phyloP scores from a whole-genome alignment of 306 rosid genomes.

The Casuarina cunninghamiana region DNA sequence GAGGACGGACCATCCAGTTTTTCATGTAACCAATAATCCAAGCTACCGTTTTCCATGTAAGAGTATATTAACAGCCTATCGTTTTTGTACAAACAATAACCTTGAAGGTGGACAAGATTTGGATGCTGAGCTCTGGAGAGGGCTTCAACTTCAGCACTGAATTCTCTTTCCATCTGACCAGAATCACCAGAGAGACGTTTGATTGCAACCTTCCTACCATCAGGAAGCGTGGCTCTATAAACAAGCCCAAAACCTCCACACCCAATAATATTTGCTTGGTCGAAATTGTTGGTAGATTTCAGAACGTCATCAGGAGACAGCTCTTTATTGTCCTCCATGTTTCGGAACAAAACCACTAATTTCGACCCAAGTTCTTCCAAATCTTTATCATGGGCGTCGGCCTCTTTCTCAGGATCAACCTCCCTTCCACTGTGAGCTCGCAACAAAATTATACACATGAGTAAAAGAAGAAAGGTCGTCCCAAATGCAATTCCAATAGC shows the following conservation, averaged over 20 bases:
- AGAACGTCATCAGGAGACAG: constrained; percentile 43
- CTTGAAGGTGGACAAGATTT: constrained; percentile 79
- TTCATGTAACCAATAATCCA: constrained; percentile 86
- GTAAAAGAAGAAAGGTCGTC: constrained; percentile 21
- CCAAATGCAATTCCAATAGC: constrained; percentile 32
- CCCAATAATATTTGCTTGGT: constrained; percentile 78
- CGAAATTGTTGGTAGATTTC: constrained; percentile 68
- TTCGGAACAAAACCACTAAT: constrained; percentile 37
- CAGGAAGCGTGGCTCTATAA: constrained; percentile 73
- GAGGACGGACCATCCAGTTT: constrained; percentile 43
- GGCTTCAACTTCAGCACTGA: constrained; percentile 83
- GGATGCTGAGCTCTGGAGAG: constrained; percentile 84
- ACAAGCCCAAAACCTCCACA: constrained; percentile 89
- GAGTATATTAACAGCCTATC: constrained; percentile 76
- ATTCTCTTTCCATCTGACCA: constrained; percentile 83
- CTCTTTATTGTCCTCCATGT: constrained; percentile 31
- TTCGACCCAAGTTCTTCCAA: constrained; percentile 37
- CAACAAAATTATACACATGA: constrained; percentile 26
- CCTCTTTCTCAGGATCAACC: constrained; percentile 40
- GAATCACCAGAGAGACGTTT: constrained; percentile 85
- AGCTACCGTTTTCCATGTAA: constrained; percentile 76
- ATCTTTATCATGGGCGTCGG: constrained; percentile 12
- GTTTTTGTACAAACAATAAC: constrained; percentile 63
- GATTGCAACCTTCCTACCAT: constrained; percentile 67
- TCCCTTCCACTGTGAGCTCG: constrained; percentile 26